Evolutionary conservation across 306 rosid genomes (phyloP).

Genomic region (Quercus suber): DNA sequence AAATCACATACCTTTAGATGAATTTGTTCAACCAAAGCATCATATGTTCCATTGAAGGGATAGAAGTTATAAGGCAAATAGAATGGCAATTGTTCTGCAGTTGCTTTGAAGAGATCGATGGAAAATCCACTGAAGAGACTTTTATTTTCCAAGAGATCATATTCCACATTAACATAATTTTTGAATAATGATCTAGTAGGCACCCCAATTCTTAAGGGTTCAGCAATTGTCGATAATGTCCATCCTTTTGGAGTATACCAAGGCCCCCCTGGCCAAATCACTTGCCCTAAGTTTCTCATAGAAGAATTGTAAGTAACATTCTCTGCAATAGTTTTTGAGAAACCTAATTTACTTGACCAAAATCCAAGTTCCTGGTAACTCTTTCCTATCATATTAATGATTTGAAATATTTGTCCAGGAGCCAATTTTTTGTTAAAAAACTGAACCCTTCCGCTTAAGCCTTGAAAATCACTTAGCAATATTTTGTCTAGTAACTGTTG

Average conservation of each 20-base stretch:
- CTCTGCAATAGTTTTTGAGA: neutral
- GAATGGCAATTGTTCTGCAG: neutral
- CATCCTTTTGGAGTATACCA: conserved; percentile 7
- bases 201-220: conserved; percentile 4
- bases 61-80: conserved; percentile 3
- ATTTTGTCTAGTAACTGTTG: no score
- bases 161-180: conserved; percentile 2
- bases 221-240: neutral
- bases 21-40: conserved; percentile 16
- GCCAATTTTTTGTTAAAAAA: no score
- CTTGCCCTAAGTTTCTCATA: neutral
- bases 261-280: conserved; percentile 21
- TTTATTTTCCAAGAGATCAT: neutral
- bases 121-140: neutral
- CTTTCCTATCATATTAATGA: conserved; percentile 4
- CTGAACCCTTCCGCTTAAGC: no score
- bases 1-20: conserved; percentile 8
- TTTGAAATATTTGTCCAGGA: neutral
- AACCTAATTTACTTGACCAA: conserved; percentile 18
- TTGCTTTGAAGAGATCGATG: conserved; percentile 4
- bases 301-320: neutral
- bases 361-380: conserved; percentile 8
- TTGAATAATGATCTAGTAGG: neutral
- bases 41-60: conserved; percentile 1
- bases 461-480: no score